Evolutionary conservation across 192 early-diverging fungal genomes (phyloP).

Genomic region (Podila horticola): DNA sequence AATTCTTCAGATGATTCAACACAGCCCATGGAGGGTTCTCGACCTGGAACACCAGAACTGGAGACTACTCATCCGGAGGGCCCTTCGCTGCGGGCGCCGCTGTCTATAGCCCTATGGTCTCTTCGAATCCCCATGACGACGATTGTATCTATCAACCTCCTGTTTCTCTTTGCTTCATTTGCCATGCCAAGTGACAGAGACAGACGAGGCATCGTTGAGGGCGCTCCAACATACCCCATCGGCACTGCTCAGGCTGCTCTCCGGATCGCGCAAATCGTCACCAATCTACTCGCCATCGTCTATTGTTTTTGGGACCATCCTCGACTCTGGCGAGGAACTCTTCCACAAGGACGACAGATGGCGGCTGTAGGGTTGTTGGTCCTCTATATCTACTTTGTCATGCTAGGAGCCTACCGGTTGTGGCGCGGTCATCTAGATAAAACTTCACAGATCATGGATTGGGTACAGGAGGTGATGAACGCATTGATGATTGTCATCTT

Average conservation of each 20-base stretch:
- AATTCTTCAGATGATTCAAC: too few relatives aligned
- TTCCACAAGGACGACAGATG: not conserved
- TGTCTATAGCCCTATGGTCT: not conserved
- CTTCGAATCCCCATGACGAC: slow-evolving; percentile 9
- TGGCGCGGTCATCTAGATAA: too few relatives aligned
- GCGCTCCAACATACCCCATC: not conserved
- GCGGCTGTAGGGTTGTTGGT: not conserved
- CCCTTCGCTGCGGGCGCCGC: too few relatives aligned
- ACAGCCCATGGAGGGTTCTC: not conserved
- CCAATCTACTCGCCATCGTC: not conserved
- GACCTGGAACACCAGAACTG: not conserved
- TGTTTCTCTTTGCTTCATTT: slow-evolving; percentile 5
- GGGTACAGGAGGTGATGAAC: slow-evolving; percentile 5
- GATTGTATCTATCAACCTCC: not conserved
- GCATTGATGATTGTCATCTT: not conserved
- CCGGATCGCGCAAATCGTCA: slow-evolving; percentile 1
- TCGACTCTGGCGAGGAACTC: not conserved
- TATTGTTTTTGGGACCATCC: slow-evolving; percentile 7
- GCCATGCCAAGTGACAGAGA: not conserved
- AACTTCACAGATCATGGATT: not conserved
- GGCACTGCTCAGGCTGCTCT: not conserved
- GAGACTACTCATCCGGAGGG: too few relatives aligned
- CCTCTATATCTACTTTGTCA: not conserved
- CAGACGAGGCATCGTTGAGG: not conserved
- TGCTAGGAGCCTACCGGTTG: not conserved